These are phyloP conservation scores for Phoma herbarum DNA, from an alignment of 2,329 filamentous ascomycete species.

Conservation along the genomic window DNA sequence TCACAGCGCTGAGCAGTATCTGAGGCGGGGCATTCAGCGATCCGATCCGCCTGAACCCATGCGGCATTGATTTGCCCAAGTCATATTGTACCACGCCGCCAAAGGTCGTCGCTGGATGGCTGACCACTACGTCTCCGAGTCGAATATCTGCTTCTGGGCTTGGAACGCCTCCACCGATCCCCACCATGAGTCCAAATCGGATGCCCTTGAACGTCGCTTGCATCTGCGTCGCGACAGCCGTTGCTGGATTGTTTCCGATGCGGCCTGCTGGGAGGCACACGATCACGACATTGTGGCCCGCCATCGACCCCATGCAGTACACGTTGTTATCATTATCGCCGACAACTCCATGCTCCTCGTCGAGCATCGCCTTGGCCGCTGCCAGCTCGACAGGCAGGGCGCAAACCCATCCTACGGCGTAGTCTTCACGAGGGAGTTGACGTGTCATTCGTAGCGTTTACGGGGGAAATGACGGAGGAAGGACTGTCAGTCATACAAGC, in stretches of 20 bases:
- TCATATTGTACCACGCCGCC: constrained; percentile 37
- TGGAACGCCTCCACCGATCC: constrained; percentile 52
- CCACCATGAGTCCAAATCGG: constrained; percentile 55
- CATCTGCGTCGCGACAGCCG: constrained; percentile 45
- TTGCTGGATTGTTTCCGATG: constrained; percentile 48
- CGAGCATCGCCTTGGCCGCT: constrained; percentile 19
- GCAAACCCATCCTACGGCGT: constrained; percentile 29
- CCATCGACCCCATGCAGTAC: constrained; percentile 34
- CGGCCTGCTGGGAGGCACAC: constrained; percentile 29
- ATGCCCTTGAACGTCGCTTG: constrained; percentile 44
- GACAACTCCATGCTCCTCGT: constrained; percentile 1
- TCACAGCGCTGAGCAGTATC: constrained; percentile 22
- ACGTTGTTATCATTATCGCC: constrained; percentile 33
- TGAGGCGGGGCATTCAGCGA: constrained; percentile 20
- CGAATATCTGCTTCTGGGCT: constrained; percentile 29
- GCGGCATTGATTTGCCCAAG: constrained; percentile 17
- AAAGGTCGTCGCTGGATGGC: constrained; percentile 18
- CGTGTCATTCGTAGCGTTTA: background rate
- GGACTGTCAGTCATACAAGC: too few species aligned
- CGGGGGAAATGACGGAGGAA: background rate
- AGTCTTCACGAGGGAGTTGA: constrained; percentile 18
- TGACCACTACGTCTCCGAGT: constrained; percentile 40
- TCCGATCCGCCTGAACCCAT: constrained; percentile 18
- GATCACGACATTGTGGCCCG: constrained; percentile 45
- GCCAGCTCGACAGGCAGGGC: constrained; percentile 25